Base-by-base conservation (phyloP, 495 filamentous ascomycete genomes). In the Penicillium antarcticum region DNA sequence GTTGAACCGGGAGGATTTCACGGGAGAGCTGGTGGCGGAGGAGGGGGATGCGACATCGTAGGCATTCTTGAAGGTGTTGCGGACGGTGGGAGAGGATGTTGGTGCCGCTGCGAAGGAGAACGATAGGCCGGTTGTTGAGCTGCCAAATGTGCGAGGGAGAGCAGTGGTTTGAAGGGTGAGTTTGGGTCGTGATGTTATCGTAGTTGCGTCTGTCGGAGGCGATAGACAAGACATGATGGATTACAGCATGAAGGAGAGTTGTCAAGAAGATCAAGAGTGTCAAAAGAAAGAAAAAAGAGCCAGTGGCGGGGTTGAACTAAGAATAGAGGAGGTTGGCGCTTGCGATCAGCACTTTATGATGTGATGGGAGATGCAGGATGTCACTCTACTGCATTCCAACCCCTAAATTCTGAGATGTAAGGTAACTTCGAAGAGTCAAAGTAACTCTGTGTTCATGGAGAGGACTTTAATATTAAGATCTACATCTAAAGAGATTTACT, bases 31-130 rank as follows among this genome's bases (percentile, higher is more conserved):
- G 12, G 81, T 80, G 6, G 84, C 81, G 31, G 87, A 84, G 42
- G 81, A 76, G 42, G 86, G 81, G 13, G 82, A 83, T n/a, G 79
- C 71, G 29, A 79, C 79, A 24, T 87, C 84, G 63, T 91, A 90
- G 48, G 84, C 82, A 65, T 95, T 94, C 29, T 82, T 83, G 56
- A 90, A 85, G 32, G 89, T 95, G 64, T 92, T 95, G 65, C 88
- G 87, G 18, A 83, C 71, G 4, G 89, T 94, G 5, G 89, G 88
- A 7, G 88, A 91, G 9, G 76, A 74, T 26, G 80, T 80, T 14
- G 86, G 74, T 35, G 86, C 77, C 2, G 84, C 66, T 31, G 83
- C 77, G 37, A 80, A 68, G 24, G 81, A 72, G 42, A 84, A 66
- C 19, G 77, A 78, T 48, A 86, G 65, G 29, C 80, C 79, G 3